A percentile compares a stretch with the other conserved stretches of the same genome.
Conservation (phyloP, 139 green algal species). For the Nannochloris sp. region DNA sequence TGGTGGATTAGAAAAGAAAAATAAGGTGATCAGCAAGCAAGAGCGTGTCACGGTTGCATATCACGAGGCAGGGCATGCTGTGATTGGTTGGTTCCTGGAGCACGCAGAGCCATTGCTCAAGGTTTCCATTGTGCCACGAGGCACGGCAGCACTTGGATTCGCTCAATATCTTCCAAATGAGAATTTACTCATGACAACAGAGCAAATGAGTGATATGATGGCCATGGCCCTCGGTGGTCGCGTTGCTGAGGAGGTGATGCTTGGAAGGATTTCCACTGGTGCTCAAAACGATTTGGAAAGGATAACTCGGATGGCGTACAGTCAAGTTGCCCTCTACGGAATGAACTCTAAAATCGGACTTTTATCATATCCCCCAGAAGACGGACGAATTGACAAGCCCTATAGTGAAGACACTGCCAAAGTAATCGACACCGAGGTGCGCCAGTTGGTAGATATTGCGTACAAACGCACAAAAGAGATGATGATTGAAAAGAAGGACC, state of each 20-base stretch:
- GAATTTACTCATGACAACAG: slow-evolving; percentile 90
- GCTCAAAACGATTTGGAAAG: slow-evolving; percentile 98
- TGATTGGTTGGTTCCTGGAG: slow-evolving; percentile 96
- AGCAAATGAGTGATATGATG: slow-evolving; percentile 89
- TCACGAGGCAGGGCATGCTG: slow-evolving; percentile 91
- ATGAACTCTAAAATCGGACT: slow-evolving; percentile 78
- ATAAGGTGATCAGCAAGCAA: slow-evolving; percentile 85
- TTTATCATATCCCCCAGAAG: slow-evolving; percentile 84
- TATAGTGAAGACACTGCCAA: slow-evolving; percentile 89
- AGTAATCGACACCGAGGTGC: slow-evolving; percentile 94
- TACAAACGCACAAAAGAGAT: slow-evolving; percentile 83
- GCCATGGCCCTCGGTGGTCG: slow-evolving; percentile 93
- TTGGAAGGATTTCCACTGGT: slow-evolving; percentile 93
- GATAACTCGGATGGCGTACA: slow-evolving; percentile 95
- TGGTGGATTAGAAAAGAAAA: slow-evolving; percentile 97
- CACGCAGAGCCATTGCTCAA: slow-evolving; percentile 97
- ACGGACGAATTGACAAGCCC: slow-evolving; percentile 86
- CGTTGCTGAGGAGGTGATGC: slow-evolving; percentile 86
- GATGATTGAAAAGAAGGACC: slow-evolving; percentile 66
- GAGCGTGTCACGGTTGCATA: slow-evolving; percentile 95
- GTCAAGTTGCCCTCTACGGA: slow-evolving; percentile 84
- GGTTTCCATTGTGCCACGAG: slow-evolving; percentile 95
- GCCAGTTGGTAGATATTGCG: slow-evolving; percentile 63
- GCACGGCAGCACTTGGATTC: slow-evolving; percentile 91
- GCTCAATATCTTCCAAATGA: slow-evolving; percentile 99